Base-by-base conservation (phyloP, 805 yeast genomes). In the Kodamaea kakaduensis region DNA sequence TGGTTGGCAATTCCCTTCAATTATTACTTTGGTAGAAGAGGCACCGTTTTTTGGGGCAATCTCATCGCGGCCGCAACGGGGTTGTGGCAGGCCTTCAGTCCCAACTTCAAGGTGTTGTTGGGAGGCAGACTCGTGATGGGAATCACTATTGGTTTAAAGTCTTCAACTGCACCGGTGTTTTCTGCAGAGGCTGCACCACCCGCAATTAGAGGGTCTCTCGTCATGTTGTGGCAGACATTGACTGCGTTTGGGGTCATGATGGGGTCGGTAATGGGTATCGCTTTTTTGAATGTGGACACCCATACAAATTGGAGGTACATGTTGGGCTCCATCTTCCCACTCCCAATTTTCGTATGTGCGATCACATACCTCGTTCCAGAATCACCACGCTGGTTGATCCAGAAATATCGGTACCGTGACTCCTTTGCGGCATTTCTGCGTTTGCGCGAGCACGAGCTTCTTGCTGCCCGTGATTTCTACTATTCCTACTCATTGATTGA, bases 351-450 rank as follows among this genome's bases (percentile, higher is more conserved):
- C 9, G 39, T 32, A 3, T 26, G 34, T 29, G 39, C 37, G 3
- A 20, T 48, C 15, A 45, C 51, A 3, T 46, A 43, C 30, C 40
- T 44, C 29, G 41, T 46, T 27, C 57, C 59, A 1, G 58, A 54
- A 31, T 50, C 56, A 1, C 58, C 58, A 3, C 42, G 59, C 22
- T 54, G 54, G 54, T 36, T 51, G n/a, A 40, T 54, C 40, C 33
- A 39, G 3, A 34, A 44, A 29, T 31, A 38, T 3, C 38, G 47
- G 18, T 36, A 31, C 9, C 43, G 32, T 2, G 50, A 46, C 7
- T 53, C 58, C 1, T 44, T 30, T 10, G 29, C 36, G 19, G 33
- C 47, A 9, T 38, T 46, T 17, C 9, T 9, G 4, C 34, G 17
- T n/a, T 38, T 46, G 34, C 30, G 50, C 10, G 16, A 19, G 4